Conservation (phyloP, 257 asterid genomes). For the Leonotis leonurus region DNA sequence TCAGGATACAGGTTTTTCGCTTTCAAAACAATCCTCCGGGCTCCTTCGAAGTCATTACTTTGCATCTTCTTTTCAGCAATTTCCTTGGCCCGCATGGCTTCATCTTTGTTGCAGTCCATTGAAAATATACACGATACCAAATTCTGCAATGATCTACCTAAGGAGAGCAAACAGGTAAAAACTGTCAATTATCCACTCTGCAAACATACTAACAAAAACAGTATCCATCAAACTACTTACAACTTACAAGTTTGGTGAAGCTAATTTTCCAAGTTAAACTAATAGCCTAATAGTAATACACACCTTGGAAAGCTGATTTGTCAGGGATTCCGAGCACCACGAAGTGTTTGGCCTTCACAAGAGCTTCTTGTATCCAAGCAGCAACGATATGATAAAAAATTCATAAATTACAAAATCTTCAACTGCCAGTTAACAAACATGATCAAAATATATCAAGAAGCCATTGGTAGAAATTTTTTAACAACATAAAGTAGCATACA, state of each 20-base stretch:
- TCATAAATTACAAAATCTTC: conserved; percentile 8
- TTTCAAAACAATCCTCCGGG: conserved; percentile 43
- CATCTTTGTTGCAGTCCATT: conserved; percentile 75
- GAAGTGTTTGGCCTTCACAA: conserved; percentile 12
- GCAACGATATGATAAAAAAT: conserved; percentile 4
- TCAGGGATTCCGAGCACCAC: conserved; percentile 22
- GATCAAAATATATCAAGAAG: conserved; percentile 7
- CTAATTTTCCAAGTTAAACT: background rate
- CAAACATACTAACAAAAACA: conserved; percentile 8
- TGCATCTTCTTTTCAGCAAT: conserved; percentile 60
- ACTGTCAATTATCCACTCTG: conserved; percentile 10
- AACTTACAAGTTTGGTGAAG: background rate
- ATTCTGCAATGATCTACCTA: background rate
- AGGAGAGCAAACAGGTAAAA: background rate
- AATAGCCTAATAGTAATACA: conserved; percentile 8
- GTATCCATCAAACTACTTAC: conserved; percentile 6
- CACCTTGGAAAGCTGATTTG: conserved; percentile 12
- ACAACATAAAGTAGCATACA: background rate
- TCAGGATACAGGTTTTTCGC: conserved; percentile 57
- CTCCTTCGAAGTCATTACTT: conserved; percentile 51
- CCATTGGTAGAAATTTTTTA: background rate
- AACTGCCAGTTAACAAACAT: conserved; percentile 12
- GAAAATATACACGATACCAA: background rate
- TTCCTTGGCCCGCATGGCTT: conserved; percentile 57
- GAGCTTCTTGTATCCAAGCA: conserved; percentile 1